Percentiles rank a stretch among this genome's conserved stretches.
These are phyloP conservation scores for Paracorniculantispora psalliotae DNA, from an alignment of 2,329 filamentous ascomycete species.

Conservation along the genomic window DNA sequence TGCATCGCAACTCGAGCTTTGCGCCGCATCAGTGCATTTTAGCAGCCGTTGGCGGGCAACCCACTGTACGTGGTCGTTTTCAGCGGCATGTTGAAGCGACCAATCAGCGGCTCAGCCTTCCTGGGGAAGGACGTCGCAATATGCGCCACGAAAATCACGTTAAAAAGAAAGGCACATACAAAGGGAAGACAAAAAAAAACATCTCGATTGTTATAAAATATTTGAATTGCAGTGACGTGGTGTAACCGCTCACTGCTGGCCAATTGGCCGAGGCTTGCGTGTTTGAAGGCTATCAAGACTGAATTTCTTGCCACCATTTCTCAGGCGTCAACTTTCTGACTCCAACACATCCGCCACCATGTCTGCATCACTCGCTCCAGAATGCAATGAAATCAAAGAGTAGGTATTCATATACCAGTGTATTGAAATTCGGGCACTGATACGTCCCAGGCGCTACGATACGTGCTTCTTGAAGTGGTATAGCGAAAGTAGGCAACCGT, in stretches of 20 bases:
- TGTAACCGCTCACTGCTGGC: background rate
- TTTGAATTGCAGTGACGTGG: background rate
- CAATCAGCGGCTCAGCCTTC: constrained; percentile 5
- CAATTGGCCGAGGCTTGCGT: background rate
- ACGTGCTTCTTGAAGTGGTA: constrained; percentile 99
- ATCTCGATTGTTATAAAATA: background rate
- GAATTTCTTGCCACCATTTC: constrained; percentile 9
- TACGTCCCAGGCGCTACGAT: constrained; percentile 70
- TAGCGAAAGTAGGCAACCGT: constrained; percentile 75
- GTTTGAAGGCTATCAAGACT: constrained; percentile 15
- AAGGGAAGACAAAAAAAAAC: too few relatives aligned
- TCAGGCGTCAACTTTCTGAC: background rate
- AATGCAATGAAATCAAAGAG: constrained; percentile 97
- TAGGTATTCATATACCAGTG: constrained; percentile 39
- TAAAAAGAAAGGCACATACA: too few relatives aligned
- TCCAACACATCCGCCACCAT: constrained; percentile 42
- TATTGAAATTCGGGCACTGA: background rate
- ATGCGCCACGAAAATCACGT: background rate
- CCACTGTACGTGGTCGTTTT: background rate
- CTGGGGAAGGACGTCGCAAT: background rate
- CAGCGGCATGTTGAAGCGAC: background rate
- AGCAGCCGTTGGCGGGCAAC: background rate
- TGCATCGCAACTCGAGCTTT: constrained; percentile 1
- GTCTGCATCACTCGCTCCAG: constrained; percentile 90
- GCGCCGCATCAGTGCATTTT: background rate